These are phyloP conservation scores for Ascochyta koolunga DNA, from an alignment of 2,329 filamentous ascomycete species.

Conservation along the genomic window DNA sequence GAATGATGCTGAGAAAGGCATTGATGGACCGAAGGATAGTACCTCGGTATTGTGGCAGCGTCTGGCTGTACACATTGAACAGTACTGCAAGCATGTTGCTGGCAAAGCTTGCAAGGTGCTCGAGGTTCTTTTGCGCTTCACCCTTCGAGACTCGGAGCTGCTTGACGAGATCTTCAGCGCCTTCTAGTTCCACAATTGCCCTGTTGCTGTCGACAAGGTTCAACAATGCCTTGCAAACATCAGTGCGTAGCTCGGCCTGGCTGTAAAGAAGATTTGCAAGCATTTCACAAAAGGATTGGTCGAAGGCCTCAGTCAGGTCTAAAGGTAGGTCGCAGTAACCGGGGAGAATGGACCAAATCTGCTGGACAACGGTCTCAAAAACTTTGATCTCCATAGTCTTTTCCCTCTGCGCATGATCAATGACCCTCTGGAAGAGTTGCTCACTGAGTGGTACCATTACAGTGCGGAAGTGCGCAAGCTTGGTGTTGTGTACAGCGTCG, in stretches of 20 bases:
- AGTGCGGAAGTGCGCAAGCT: conserved; percentile 79
- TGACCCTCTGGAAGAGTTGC: conserved; percentile 83
- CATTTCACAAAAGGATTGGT: conserved; percentile 87
- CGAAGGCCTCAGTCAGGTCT: conserved; percentile 73
- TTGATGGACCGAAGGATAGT: conserved; percentile 95
- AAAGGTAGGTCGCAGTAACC: conserved; percentile 94
- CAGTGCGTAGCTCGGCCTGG: conserved; percentile 83
- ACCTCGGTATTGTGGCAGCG: conserved; percentile 87
- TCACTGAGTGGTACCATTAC: conserved; percentile 92
- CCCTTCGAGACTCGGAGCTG: conserved; percentile 79
- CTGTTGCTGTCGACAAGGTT: conserved; percentile 91
- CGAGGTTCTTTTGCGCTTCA: conserved; percentile 77
- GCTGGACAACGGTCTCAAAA: conserved; percentile 93
- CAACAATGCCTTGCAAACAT: conserved; percentile 86
- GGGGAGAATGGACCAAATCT: conserved; percentile 91
- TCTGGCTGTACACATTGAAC: conserved; percentile 99
- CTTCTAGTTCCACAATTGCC: conserved; percentile 73
- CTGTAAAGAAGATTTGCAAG: conserved; percentile 91
- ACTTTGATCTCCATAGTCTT: conserved; percentile 98
- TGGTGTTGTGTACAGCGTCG: conserved; percentile 88
- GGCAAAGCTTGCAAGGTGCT: conserved; percentile 78
- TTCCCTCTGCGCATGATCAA: conserved; percentile 79
- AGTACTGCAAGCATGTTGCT: conserved; percentile 91
- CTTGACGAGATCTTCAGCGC: conserved; percentile 73
- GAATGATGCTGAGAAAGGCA: conserved; percentile 87